A percentile compares a stretch with the other conserved stretches of the same genome.
Conservation (phyloP, 2,329 filamentous ascomycete species). For the Fusarium anguioides region DNA sequence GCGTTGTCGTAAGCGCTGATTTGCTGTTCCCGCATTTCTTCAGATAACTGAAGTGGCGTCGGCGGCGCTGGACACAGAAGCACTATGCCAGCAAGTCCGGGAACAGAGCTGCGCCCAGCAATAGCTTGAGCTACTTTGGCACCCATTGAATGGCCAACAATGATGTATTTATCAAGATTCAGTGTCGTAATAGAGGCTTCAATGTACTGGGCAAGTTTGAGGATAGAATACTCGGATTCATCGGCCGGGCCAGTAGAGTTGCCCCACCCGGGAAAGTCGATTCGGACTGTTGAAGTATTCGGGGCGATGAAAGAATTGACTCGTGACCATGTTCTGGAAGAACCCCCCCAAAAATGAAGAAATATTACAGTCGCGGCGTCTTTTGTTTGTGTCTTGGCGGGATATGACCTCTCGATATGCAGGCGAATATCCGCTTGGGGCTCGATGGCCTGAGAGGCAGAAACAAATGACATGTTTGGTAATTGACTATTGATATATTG, state of each 20-base stretch:
- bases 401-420: not conserved
- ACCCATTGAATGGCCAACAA: not conserved
- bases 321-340: not conserved
- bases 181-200: accelerated
- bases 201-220: not conserved
- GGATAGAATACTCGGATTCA: not conserved
- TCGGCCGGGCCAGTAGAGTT: not conserved
- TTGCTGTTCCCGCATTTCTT: not conserved
- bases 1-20: not conserved
- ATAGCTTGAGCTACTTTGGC: not conserved
- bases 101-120: not conserved
- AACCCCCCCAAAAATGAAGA: not conserved
- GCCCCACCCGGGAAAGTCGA: not conserved
- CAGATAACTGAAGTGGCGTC: accelerated
- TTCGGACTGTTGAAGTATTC: not conserved
- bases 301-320: not conserved
- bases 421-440: accelerated
- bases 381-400: accelerated
- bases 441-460: not conserved
- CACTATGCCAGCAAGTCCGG: accelerated
- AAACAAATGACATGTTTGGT: not conserved
- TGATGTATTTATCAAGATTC: accelerated
- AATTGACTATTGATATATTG: accelerated
- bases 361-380: accelerated
- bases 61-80: not conserved